Evolutionary conservation across 352 stramenopile species (phyloP), one percentile per base, ranked within the genome.

Genomic region (Globisporangium spiculum): DNA sequence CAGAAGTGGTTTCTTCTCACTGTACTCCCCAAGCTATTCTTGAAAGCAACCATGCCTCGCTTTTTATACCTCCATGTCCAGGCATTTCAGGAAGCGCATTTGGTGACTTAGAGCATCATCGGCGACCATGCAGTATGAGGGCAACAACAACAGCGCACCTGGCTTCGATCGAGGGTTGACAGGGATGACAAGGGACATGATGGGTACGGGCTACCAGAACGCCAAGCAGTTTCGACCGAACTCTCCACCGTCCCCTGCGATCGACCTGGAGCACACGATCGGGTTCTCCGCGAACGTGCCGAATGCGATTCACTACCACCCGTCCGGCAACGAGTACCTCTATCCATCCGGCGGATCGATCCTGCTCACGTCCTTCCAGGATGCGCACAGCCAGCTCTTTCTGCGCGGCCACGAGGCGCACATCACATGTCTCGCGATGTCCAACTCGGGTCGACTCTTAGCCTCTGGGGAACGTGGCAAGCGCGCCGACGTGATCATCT

Each of bases 191-290:
- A n/a, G 41, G 9, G 9, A 30, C 30, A 27, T 24, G 12, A 16
- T 36, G 41, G 41, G 41, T 4, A n/a, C 14, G 52, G 57, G 16
- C 22, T 9, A 57, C 12, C 24, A 48, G 36, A 32, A 24, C 22
- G 44, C 22, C 26, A 69, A 38, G 32, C 59, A 44, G 22, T 36
- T 38, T n/a, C 59, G 69, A 26, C 63, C 57, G 60, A 26, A 60
- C 14, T 20, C 38, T 2, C 7, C 10, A 12, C 20, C 46, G 34
- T 48, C 52, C 5, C 60, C 72, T 3, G 60, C 57, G 18, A 92
- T 98, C 41, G 93, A 98, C 65, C 76, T 98, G 46, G 91, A 98
- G 73, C 93, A 97, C 75, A 94, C 89, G n/a, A 97, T 98, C 66
- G 94, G 92, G 8, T 94, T 96, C 68, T 94, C 84, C 4, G 78